Base-by-base conservation (phyloP, 1,284 basidiomycete species). In the Microbotryum silenes-acaulis region DNA sequence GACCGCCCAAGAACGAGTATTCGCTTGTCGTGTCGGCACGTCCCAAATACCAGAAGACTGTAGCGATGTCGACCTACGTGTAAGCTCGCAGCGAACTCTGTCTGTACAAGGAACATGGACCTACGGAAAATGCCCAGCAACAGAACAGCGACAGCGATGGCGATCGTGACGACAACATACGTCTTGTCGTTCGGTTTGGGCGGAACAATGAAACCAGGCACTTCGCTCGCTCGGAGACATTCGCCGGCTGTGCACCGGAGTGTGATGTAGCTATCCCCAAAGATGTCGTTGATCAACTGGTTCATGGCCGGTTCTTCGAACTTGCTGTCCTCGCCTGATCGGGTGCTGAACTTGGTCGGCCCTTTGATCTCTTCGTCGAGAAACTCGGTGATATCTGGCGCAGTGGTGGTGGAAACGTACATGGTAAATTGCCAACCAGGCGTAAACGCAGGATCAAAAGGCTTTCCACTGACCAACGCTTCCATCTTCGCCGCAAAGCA, bases 221-320 rank as follows among this genome's bases (percentile, higher is more conserved):
- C 91, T 76, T 91, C 88, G 0, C 88, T 90, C 72, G 85, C 90
- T 74, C 96, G 91, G 72, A 98, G 75, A 74, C 94, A 97, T 77
- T 97, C 94, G 33, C 94, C 94, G 10, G 88, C 85, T 1, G 87
- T 79, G 72, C 94, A 98, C 52, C 85, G 76, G 56, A 97, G 81
- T 4, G 89, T 88, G 74, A 98, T 98, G 71, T 86, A 87, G 1
- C 79, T 80, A 75, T 98, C 94, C 9, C 90, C 94, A 70, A 98
- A 97, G 67, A 98, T 86, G 67, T 88, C 86, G 72, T 87, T 84
- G 75, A 98, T 97, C 55, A 98, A 81, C 44, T 86, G 81, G 73
- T 97, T 96, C 94, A 97, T 97, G 0, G 89, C 91, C 0, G 91
- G 90, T 72, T 98, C 94, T 73, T 92, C 87, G 72, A 98, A 98